Percentiles rank a stretch among this genome's conserved stretches.
phyloP scores from a whole-genome alignment of 129 eudicot species.

The Ambrosia trifida region DNA sequence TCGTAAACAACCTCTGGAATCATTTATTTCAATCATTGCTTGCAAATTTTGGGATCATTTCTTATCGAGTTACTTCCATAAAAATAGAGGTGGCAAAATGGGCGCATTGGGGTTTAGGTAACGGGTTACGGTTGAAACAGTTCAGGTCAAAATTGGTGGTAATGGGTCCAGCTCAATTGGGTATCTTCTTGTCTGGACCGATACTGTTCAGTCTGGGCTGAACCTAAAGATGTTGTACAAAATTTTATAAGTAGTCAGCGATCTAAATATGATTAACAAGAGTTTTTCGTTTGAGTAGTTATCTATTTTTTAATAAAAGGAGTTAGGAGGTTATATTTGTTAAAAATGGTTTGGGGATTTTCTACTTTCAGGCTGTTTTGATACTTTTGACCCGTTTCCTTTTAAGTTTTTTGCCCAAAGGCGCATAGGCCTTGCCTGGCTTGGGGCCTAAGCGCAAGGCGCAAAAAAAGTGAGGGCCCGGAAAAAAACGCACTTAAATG shows the following conservation, averaged over 20 bases:
- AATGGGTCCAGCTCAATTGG: not conserved
- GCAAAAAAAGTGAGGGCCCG: too few relatives aligned
- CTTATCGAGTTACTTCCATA: not conserved
- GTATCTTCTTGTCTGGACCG: not conserved
- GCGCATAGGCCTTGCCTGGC: too few relatives aligned
- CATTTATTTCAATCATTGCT: constrained; percentile 1
- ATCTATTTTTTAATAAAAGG: not conserved
- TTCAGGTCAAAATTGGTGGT: not conserved
- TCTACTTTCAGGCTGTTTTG: not conserved
- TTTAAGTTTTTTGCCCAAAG: not conserved
- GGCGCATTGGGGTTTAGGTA: not conserved
- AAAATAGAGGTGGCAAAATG: not conserved
- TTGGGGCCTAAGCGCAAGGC: too few relatives aligned
- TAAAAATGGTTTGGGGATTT: not conserved
- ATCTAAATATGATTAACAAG: not conserved
- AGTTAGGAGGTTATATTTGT: not conserved
- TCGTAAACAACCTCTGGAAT: not conserved
- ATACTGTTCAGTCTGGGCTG: not conserved
- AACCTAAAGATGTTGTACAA: not conserved
- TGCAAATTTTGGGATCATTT: not conserved
- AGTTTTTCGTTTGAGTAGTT: not conserved
- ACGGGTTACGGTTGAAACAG: not conserved
- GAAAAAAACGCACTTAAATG: too few relatives aligned
- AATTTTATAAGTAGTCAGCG: not conserved
- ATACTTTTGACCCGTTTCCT: not conserved